A percentile compares a stretch with the other conserved stretches of the same genome.
These are phyloP conservation scores for Suhomyces guaymorum DNA, from an alignment of 1,139 yeast genomes.

Conservation along the genomic window DNA sequence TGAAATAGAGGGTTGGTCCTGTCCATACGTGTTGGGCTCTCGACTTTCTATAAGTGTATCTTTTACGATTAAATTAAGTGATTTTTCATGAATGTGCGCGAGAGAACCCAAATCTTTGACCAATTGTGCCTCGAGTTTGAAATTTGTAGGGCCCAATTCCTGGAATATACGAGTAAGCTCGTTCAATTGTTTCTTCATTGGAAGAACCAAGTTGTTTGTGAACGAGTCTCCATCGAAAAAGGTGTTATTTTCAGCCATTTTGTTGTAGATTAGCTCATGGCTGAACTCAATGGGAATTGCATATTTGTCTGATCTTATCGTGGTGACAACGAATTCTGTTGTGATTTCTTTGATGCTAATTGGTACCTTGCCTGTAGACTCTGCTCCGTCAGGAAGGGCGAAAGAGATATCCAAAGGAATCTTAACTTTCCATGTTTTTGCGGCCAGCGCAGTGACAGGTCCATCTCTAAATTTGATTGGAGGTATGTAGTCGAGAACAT, in stretches of 20 bases:
- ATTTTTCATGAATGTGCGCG: conserved; percentile 29
- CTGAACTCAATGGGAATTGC: conserved; percentile 25
- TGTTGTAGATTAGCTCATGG: conserved; percentile 24
- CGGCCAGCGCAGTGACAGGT: conserved; percentile 10
- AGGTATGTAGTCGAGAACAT: conserved; percentile 34
- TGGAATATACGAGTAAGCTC: conserved; percentile 24
- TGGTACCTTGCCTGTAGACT: conserved; percentile 14
- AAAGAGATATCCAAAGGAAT: conserved; percentile 31
- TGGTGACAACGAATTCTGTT: conserved; percentile 23
- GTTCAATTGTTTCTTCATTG: conserved; percentile 23
- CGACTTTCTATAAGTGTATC: too few relatives aligned
- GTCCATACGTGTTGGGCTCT: too few relatives aligned
- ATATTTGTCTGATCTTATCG: conserved; percentile 19
- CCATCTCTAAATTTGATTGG: conserved; percentile 27
- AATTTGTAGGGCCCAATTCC: conserved; percentile 27
- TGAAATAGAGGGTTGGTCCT: too few relatives aligned
- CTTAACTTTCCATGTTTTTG: conserved; percentile 29
- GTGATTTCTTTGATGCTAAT: conserved; percentile 19
- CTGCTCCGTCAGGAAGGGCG: conserved; percentile 10
- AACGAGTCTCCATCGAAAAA: conserved; percentile 30
- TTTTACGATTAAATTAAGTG: conserved; percentile 31
- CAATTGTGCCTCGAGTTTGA: conserved; percentile 32
- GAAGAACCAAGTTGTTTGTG: conserved; percentile 23
- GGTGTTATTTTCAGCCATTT: conserved; percentile 9
- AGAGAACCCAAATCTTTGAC: conserved; percentile 35